Evolutionary conservation across 805 yeast species (phyloP).

Genomic region (Suhomyces emberorum): DNA sequence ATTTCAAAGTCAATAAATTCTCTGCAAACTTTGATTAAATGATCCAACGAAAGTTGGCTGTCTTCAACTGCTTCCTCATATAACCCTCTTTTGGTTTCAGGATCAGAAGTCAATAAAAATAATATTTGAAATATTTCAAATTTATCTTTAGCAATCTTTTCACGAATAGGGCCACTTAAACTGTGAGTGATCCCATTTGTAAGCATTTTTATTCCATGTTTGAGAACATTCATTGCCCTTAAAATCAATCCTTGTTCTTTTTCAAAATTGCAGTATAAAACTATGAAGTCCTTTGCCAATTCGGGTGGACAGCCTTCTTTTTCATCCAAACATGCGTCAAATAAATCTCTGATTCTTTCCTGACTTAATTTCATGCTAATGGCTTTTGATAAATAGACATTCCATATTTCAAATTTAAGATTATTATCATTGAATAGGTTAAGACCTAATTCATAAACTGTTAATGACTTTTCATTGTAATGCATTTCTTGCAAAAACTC

Average conservation of each 20-base stretch:
- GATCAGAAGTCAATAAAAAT: constrained; percentile 13
- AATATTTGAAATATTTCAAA: constrained; percentile 17
- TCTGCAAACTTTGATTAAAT: constrained; percentile 42
- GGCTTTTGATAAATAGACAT: constrained; percentile 56
- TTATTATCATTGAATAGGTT: constrained; percentile 56
- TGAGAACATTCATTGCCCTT: constrained; percentile 36
- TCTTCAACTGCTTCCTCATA: constrained; percentile 42
- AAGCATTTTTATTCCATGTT: constrained; percentile 14
- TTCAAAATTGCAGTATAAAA: constrained; percentile 63
- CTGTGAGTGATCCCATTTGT: not conserved
- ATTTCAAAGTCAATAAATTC: constrained; percentile 61
- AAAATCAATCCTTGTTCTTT: constrained; percentile 48
- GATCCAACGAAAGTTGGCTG: constrained; percentile 41
- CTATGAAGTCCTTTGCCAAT: constrained; percentile 46
- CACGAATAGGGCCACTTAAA: not conserved
- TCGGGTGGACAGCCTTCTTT: constrained; percentile 38
- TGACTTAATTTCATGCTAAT: constrained; percentile 18
- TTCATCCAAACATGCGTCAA: constrained; percentile 56
- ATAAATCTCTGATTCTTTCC: constrained; percentile 58
- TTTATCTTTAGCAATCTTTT: constrained; percentile 16
- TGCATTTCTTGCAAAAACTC: constrained; percentile 49
- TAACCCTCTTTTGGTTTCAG: constrained; percentile 27
- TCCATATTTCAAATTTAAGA: constrained; percentile 63
- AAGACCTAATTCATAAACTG: constrained; percentile 69
- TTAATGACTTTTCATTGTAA: constrained; percentile 48